These are phyloP conservation scores for Heliocybe sulcata DNA, from an alignment of 1,284 basidiomycete species.

Conservation along the genomic window DNA sequence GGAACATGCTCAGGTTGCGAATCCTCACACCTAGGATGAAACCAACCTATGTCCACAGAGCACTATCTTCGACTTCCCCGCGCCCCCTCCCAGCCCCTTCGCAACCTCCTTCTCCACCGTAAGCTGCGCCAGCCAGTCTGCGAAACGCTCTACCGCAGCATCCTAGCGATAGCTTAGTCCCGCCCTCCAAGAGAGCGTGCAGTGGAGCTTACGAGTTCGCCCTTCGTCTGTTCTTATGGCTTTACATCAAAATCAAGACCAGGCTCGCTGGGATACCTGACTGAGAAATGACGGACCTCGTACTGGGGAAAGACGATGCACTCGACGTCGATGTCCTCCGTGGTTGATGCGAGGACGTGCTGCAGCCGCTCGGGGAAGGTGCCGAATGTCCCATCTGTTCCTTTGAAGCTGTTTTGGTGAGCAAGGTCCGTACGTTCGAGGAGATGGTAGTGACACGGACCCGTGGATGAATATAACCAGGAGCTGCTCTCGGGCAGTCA, in stretches of 20 bases:
- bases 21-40: neutral
- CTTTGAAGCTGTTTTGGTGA: conserved; percentile 46
- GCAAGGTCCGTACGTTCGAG: conserved; percentile 2
- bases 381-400: conserved; percentile 72
- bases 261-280: neutral
- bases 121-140: conserved; percentile 83
- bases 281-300: conserved; percentile 46
- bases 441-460: conserved; percentile 25
- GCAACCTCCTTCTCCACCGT: conserved; percentile 77
- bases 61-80: conserved; percentile 75
- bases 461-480: conserved; percentile 40
- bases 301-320: conserved; percentile 85
- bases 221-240: conserved; percentile 60
- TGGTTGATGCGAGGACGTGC: conserved; percentile 63
- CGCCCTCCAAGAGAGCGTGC: conserved; percentile 1
- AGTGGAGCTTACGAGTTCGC: conserved; percentile 64
- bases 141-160: conserved; percentile 75
- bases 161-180: no score
- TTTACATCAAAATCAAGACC: conserved; percentile 6
- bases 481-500: neutral
- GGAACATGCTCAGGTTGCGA: neutral
- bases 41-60: conserved; percentile 86
- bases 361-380: conserved; percentile 72
- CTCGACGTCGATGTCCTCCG: conserved; percentile 52
- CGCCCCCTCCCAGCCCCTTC: conserved; percentile 56